Conservation (phyloP, 2,329 filamentous ascomycete species). For the Ophiocordyceps camponoti-floridani region DNA sequence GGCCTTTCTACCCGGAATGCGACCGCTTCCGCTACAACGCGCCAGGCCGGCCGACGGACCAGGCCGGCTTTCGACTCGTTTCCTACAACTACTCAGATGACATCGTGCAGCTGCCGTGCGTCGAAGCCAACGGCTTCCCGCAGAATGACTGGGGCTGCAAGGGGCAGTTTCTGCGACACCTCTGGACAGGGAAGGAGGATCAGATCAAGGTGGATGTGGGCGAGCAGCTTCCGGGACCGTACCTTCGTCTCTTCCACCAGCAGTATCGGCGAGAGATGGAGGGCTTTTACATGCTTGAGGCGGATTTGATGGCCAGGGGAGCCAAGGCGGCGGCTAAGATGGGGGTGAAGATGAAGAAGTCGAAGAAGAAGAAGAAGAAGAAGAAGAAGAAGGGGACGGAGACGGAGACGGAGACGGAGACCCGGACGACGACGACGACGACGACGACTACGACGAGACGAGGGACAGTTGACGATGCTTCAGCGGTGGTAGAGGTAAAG, state of each 20-base stretch:
- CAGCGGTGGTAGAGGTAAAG: too few relatives aligned
- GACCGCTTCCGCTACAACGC: constrained; percentile 16
- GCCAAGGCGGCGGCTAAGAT: constrained; percentile 2
- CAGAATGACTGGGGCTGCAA: constrained; percentile 18
- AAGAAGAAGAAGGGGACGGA: neutral
- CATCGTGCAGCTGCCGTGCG: constrained; percentile 21
- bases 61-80: constrained; percentile 25
- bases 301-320: constrained; percentile 12
- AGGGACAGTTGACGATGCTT: too few relatives aligned
- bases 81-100: constrained; percentile 22
- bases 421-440: neutral
- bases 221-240: constrained; percentile 17
- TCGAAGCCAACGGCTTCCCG: constrained; percentile 24
- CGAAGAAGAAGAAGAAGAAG: neutral
- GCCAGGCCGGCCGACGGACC: constrained; percentile 20
- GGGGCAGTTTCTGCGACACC: constrained; percentile 22
- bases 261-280: constrained; percentile 15
- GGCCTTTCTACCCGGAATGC: constrained; percentile 17
- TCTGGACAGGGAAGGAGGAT: constrained; percentile 22
- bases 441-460: too few relatives aligned
- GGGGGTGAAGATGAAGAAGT: neutral
- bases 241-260: constrained; percentile 17
- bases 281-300: constrained; percentile 17
- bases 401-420: too few relatives aligned
- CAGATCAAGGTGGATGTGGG: constrained; percentile 20